Conservation (phyloP, 2,329 filamentous ascomycete species). For the Nemania diffusa region DNA sequence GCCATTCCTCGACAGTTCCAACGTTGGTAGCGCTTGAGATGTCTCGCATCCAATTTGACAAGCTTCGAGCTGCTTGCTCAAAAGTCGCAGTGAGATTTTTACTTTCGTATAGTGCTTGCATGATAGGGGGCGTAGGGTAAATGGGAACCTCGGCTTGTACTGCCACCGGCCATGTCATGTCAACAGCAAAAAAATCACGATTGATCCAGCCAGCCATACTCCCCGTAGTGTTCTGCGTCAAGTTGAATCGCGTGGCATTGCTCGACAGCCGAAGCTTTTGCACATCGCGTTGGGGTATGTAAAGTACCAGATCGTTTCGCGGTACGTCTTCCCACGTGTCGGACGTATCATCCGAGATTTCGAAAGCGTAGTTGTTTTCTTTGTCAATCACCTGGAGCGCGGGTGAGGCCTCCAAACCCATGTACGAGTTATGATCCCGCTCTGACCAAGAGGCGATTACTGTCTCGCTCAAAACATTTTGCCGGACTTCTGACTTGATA, state of each 20-base stretch:
- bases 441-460: conserved; percentile 5
- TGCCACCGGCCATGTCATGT: neutral
- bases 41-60: neutral
- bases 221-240: neutral
- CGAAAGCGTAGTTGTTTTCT: conserved; percentile 5
- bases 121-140: too few species aligned
- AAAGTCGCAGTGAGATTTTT: neutral
- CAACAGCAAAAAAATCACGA: neutral
- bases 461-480: neutral
- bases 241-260: neutral
- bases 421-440: conserved; percentile 5
- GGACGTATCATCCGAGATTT: neutral
- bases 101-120: neutral
- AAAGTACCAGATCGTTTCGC: conserved; percentile 1
- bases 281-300: neutral
- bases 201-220: neutral
- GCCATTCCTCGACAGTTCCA: neutral
- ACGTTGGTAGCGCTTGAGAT: neutral
- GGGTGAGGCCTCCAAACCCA: neutral
- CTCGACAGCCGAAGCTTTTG: neutral
- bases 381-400: neutral
- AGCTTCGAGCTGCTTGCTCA: neutral
- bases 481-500: conserved; percentile 23
- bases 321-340: too few species aligned
- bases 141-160: too few species aligned